Evolutionary conservation across 2,329 filamentous ascomycete genomes (phyloP), one percentile per base, ranked within the genome.

Genomic region (Tolypocladium tropicale): DNA sequence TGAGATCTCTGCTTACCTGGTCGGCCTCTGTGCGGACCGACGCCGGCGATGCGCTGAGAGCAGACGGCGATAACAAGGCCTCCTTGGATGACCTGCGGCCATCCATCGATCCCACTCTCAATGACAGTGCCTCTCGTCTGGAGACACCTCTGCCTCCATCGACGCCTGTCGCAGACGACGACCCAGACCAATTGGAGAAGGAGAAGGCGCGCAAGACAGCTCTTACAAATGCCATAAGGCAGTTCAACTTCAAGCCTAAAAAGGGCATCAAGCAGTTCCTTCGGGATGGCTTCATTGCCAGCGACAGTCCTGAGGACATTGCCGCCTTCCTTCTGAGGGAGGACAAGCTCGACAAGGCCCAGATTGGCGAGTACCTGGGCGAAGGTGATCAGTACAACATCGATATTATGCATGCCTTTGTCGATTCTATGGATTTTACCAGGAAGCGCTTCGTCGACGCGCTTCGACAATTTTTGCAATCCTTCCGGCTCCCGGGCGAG

Each of bases 191-290:
- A 64, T 77, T 99, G n/a, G 94, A 97, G 66, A 95, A 88, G 70
- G 90, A 92, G 56, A 97, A 97, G 73, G 89, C 92, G 58, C 83
- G 88, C 59, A 99, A 99, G 74, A 97, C 90, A 7, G 94, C 94
- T 0, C 75, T 97, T 58, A 89, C 86, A 54, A 94, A 95, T 64
- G 93, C 89, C 2, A 88, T 96, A 55, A 84, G 86, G 53, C 88
- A 90, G 59, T 99, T 99, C 79, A 99, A 99, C 70, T 96, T 93
- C 77, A 99, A 99, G 70, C 91, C 95, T 0, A 99, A 99, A 72
- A 84, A 88, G 57, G 95, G 94, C 6, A 83, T 99, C 67, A 96
- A 96, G 68, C 74, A 88, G 18, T 74, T 99, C 21, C 68, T 97
- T 14, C 81, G 88, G 30, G 89, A 95, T 60, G 90, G 90, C 0